Evolutionary conservation across 1,284 basidiomycete genomes (phyloP), one percentile per base, ranked within the genome.

Genomic region (Meira miltonrushii): DNA sequence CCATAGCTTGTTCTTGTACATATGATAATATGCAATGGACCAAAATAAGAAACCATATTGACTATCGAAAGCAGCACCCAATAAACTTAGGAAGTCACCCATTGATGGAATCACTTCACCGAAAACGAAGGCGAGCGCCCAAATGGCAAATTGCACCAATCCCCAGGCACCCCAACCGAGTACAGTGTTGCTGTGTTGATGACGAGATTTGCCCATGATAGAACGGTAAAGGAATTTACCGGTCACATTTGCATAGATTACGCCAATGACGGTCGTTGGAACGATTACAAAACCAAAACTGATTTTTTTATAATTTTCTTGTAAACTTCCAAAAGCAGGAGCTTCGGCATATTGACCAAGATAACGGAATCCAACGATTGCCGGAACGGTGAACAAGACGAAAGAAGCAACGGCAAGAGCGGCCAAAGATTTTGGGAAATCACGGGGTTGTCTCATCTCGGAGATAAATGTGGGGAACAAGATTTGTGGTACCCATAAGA

Each of bases 151-250:
- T 41, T 84, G 80, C 70, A 86, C 84, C 0, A 67, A 81, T 7
- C 81, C 72, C 85, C 86, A 87, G 0, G 78, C 69, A 0, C 74
- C 64, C 86, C 86, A 87, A 0, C 83, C 85, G 15, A 82, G 60
- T n/a, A 82, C 48, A 6, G 84, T 84, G 79, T 87, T 83, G 21
- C 57, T 55, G 61, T 71, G 66, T 23, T 55, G 53, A 44, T 71
- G 69, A 3, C 57, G 23, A 19, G 67, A 62, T 19, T 60, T 57
- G 51, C 53, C 28, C 56, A 72, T 57, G 38, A 72, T 58, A 11
- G 66, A 56, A 13, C 51, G 46, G 59, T 62, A 72, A 38, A 72
- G 47, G 61, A 58, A 69, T 50, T 71, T 69, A 19, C 54, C 40
- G 2, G 50, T 39, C 11, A 57, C 59, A 41, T 54, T 60, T 9